Base-by-base conservation (phyloP, 2,329 filamentous ascomycete genomes). In the Metarhizium sp. region DNA sequence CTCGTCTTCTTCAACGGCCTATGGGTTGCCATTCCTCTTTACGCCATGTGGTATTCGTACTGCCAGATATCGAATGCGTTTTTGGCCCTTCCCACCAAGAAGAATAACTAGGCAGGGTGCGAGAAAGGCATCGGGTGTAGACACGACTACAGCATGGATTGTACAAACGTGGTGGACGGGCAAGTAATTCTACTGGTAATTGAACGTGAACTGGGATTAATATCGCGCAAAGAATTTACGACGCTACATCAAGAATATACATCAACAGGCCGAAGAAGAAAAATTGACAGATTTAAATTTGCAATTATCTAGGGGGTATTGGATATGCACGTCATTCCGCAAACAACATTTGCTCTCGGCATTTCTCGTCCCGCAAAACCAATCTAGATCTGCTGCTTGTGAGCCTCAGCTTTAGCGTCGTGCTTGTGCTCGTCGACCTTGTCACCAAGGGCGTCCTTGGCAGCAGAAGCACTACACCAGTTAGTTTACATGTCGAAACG, bases 1-100 rank as follows among this genome's bases (percentile, higher is more conserved):
- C 71, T 87, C 16, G 73, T 85, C 60, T 86, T 87, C 69, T 87
- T 87, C 74, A 87, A 87, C 68, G 78, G 76, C 62, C 71, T 86
- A 4, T 87, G 84, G 84, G 83, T 87, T 4, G 78, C 79, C 58
- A 76, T 86, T 58, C 84, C 84, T 0, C 55, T 80, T 2, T 87
- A 82, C 66, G 74, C 78, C 20, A 72, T 85, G 55, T 84, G 75
- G 61, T 75, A 82, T 55, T 75, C 78, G 2, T 75, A 76, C 45
- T 60, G 64, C 20, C 80, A 86, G 59, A 83, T 86, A 53, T 73
- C 73, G 8, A 70, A 76, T 54, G 81, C 82, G 0, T 78, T 84
- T 60, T 68, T 55, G 2, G 60, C 61, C 43, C 65, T 67, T 3
- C 52, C 64, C 20, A 54, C 56, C 1, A 71, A 65, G 55, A 73